A percentile compares a stretch with the other conserved stretches of the same genome.
Conservation (phyloP, 1,139 yeast genomes). For the Geotrichum restrictum region DNA sequence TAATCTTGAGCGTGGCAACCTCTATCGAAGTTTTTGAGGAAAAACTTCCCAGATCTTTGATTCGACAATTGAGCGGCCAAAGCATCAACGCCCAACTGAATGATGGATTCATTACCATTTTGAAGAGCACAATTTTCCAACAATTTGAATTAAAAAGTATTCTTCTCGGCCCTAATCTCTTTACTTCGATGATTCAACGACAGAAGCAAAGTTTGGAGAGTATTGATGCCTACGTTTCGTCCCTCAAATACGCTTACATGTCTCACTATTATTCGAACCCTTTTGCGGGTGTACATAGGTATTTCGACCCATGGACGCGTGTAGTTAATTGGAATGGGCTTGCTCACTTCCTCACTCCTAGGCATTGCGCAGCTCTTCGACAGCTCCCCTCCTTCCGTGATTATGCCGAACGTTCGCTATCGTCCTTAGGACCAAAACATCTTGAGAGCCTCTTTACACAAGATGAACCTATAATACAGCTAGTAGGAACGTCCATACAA, state of each 20-base stretch:
- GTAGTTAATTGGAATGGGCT: constrained; percentile 30
- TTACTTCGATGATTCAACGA: constrained; percentile 27
- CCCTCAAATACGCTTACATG: constrained; percentile 62
- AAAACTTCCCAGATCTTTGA: constrained; percentile 39
- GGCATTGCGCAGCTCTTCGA: constrained; percentile 41
- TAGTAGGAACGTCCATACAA: constrained; percentile 4
- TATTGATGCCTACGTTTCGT: constrained; percentile 51
- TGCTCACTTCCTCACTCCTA: constrained; percentile 31
- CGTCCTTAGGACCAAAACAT: background rate
- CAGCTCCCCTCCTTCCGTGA: constrained; percentile 48
- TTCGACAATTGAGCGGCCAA: constrained; percentile 29
- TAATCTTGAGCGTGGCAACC: constrained; percentile 55
- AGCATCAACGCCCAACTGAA: constrained; percentile 30
- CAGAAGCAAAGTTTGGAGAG: constrained; percentile 36
- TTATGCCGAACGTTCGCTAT: constrained; percentile 35
- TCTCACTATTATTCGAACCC: constrained; percentile 70
- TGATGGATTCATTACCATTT: constrained; percentile 25
- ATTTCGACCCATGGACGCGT: constrained; percentile 40
- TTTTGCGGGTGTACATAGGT: constrained; percentile 44
- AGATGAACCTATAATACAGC: constrained; percentile 1
- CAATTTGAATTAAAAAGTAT: constrained; percentile 18
- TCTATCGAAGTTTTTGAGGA: constrained; percentile 45
- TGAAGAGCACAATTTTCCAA: constrained; percentile 26
- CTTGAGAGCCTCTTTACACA: constrained; percentile 10
- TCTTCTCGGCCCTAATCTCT: constrained; percentile 33